phyloP scores from a whole-genome alignment of 1,284 basidiomycete species.

The Marasmius sp. region DNA sequence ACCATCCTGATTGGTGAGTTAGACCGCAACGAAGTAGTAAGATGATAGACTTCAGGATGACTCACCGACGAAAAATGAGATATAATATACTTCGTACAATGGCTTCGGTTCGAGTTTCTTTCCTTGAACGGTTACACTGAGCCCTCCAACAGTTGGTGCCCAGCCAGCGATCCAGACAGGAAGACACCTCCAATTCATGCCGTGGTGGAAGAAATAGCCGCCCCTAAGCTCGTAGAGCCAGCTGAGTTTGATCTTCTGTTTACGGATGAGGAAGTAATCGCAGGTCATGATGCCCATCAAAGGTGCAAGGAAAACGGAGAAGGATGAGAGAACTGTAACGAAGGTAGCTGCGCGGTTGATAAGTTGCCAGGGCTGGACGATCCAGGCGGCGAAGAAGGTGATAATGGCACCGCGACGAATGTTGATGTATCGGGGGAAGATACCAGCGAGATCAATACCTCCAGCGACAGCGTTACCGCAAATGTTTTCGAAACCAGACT shows the following conservation, averaged over 20 bases:
- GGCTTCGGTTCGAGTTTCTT: slow-evolving; percentile 5
- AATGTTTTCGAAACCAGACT: slow-evolving; percentile 17
- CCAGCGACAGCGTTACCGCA: slow-evolving; percentile 18
- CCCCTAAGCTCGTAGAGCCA: slow-evolving; percentile 9
- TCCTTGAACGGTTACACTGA: slow-evolving; percentile 2
- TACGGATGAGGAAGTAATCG: slow-evolving; percentile 15
- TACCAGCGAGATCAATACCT: slow-evolving; percentile 18
- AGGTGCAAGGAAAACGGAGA: slow-evolving; percentile 20
- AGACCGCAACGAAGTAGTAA: not conserved
- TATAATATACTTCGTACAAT: slow-evolving; percentile 16
- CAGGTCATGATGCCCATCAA: slow-evolving; percentile 17
- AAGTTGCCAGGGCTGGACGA: slow-evolving; percentile 20
- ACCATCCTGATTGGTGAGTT: slow-evolving; percentile 5
- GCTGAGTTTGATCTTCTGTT: slow-evolving; percentile 11
- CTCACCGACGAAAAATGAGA: slow-evolving; percentile 17
- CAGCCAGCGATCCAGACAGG: slow-evolving; percentile 17
- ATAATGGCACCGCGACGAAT: slow-evolving; percentile 22
- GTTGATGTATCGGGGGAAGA: slow-evolving; percentile 22
- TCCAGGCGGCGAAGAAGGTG: slow-evolving; percentile 18
- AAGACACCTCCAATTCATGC: slow-evolving; percentile 13
- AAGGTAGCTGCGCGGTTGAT: slow-evolving; percentile 19
- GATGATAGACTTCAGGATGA: not conserved
- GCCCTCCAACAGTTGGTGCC: slow-evolving; percentile 16
- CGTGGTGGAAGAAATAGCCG: slow-evolving; percentile 10
- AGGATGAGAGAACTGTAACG: slow-evolving; percentile 19